Base-by-base conservation (phyloP, 441 rosid genomes). In the Breynia disticha region DNA sequence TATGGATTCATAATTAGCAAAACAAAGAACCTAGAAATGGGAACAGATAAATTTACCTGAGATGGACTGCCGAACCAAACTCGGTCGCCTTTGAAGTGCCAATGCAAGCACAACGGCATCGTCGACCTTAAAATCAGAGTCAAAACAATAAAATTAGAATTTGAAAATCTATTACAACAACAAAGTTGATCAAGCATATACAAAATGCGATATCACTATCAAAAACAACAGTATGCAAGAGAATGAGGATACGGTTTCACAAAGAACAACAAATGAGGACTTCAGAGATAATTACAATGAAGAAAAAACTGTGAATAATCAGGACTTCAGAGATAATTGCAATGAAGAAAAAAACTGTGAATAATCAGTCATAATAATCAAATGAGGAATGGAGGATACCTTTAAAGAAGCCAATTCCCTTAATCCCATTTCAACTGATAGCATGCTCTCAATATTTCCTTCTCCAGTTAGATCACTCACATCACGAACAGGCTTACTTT, bases 391-490 rank as follows among this genome's bases (percentile, higher is more conserved):
- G n/a, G n/a, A n/a, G n/a, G 43, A 67, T 59, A 93, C 99, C 96
- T 94, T 94, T 49, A 94, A 70, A 60, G 89, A 80, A 11, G 94
- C 84, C 76, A 89, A 70, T 68, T 94, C 96, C 68, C 85, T 73
- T 73, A 94, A 69, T 64, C 94, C 97, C 84, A 84, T 85, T 79
- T 91, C 97, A 63, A 91, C 97, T 46, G 90, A 82, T 61, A 88
- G 95, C 90, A 88, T 84, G 67, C 86, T 87, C 78, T 94, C 99
- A 16, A 94, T 87, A 77, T 84, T 87, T 69, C 97, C 97, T 77
- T 94, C 99, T 72, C 95, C 91, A 0, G 83, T 75, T 58, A 90
- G 68, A 66, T 83, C 93, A 74, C 76, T 83, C 70, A 82, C 55
- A 67, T 79, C 87, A 50, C 80, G 82, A 41, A 46, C 66, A 60